These are phyloP conservation scores for Vachellia pachyceras DNA, from an alignment of 306 rosid species.

Conservation along the genomic window DNA sequence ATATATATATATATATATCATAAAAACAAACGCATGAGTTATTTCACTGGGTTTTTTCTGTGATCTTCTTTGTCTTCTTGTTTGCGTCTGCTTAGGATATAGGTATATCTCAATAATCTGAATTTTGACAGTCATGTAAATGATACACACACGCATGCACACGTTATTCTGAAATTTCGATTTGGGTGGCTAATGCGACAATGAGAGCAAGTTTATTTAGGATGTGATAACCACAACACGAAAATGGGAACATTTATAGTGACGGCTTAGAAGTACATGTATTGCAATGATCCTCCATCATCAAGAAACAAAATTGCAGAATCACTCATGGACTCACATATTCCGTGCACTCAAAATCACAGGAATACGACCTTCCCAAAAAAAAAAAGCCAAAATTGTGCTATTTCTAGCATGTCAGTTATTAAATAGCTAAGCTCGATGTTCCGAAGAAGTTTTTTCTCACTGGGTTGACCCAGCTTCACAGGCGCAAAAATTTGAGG, in stretches of 20 bases:
- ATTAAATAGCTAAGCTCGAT: conserved; percentile 9
- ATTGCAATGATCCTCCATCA: conserved; percentile 6
- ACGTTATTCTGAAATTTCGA: not conserved
- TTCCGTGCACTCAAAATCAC: conserved; percentile 51
- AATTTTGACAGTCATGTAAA: not conserved
- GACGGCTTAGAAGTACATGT: not conserved
- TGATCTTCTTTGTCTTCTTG: not conserved
- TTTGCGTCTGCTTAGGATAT: not conserved
- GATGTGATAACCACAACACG: not conserved
- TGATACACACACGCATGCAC: no score
- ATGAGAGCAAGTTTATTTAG: not conserved
- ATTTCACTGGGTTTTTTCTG: not conserved
- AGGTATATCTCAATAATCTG: not conserved
- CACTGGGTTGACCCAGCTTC: conserved; percentile 31
- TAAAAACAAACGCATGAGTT: conserved; percentile 11
- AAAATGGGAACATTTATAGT: not conserved
- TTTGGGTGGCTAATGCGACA: not conserved
- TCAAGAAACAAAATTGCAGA: conserved; percentile 27
- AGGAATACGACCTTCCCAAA: conserved; percentile 19
- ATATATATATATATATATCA: no score
- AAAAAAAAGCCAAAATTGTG: conserved; percentile 50
- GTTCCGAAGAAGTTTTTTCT: conserved; percentile 20
- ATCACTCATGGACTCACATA: conserved; percentile 40
- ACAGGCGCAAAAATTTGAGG: conserved; percentile 40
- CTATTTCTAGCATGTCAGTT: conserved; percentile 3